Conservation (phyloP, 768 basidiomycete genomes). For the Ephemerocybe angulata region DNA sequence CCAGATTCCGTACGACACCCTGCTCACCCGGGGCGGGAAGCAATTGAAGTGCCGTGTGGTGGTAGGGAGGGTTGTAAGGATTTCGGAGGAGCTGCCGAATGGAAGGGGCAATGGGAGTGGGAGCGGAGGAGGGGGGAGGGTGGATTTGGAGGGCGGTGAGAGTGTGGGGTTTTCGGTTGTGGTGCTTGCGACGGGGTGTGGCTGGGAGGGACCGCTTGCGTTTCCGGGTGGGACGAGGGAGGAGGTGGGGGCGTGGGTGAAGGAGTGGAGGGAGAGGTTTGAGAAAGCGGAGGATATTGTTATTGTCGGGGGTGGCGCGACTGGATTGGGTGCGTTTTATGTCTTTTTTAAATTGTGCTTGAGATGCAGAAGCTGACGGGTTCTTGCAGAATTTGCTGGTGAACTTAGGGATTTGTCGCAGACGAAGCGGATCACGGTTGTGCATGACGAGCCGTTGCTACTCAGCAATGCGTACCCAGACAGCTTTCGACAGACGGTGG, state of each 20-base stretch:
- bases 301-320: conserved; percentile 54
- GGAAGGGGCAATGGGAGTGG: conserved; percentile 4
- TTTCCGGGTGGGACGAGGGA: conserved; percentile 38
- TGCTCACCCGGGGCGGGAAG: conserved; percentile 42
- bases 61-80: conserved; percentile 33
- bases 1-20: conserved; percentile 51
- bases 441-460: conserved; percentile 52
- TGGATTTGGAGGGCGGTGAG: conserved; percentile 28
- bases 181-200: conserved; percentile 56
- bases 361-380: too few species aligned
- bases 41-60: too few species aligned
- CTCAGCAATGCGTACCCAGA: conserved; percentile 55
- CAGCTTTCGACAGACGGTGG: conserved; percentile 47
- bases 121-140: conserved; percentile 34
- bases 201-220: conserved; percentile 47
- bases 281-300: conserved; percentile 41
- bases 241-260: conserved; percentile 23
- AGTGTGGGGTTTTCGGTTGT: conserved; percentile 49
- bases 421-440: conserved; percentile 53
- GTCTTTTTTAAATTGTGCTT: background rate
- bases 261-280: conserved; percentile 31
- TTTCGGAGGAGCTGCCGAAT: conserved; percentile 11
- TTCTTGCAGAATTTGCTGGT: conserved; percentile 34
- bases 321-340: conserved; percentile 46
- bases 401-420: conserved; percentile 41